A percentile compares a stretch with the other conserved stretches of the same genome.
These are phyloP conservation scores for Articulospora tetracladia DNA, from an alignment of 495 filamentous ascomycete species.

Conservation along the genomic window DNA sequence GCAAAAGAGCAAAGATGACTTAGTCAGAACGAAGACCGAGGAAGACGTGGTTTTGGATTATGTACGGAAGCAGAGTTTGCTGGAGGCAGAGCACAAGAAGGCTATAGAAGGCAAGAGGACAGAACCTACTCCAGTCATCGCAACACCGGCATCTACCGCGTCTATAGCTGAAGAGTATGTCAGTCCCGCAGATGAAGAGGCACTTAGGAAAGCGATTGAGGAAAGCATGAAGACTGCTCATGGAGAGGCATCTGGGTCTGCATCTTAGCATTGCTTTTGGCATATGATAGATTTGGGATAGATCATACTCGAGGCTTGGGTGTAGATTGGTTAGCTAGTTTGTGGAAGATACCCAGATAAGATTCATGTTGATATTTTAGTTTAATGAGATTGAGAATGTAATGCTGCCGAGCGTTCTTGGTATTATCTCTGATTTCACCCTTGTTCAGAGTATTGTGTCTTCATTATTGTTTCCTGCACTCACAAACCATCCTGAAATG, in stretches of 20 bases:
- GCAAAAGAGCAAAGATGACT: slow-evolving; percentile 41
- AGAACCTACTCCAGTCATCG: neutral
- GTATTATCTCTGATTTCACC: neutral
- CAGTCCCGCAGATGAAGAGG: slow-evolving; percentile 37
- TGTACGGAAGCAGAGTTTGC: slow-evolving; percentile 72
- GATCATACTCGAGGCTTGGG: neutral
- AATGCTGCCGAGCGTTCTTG: neutral
- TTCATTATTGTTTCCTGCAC: neutral
- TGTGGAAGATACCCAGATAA: slow-evolving; percentile 4
- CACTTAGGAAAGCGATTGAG: slow-evolving; percentile 40
- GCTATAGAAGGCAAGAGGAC: slow-evolving; percentile 10
- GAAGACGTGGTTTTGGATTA: slow-evolving; percentile 74
- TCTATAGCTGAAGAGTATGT: slow-evolving; percentile 14
- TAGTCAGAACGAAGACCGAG: slow-evolving; percentile 45
- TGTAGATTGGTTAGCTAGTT: neutral
- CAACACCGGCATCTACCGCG: neutral
- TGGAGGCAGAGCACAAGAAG: slow-evolving; percentile 52
- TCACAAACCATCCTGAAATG: neutral
- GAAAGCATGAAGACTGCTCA: slow-evolving; percentile 38
- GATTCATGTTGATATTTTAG: neutral
- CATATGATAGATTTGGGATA: neutral
- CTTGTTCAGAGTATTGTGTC: neutral
- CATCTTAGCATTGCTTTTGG: neutral
- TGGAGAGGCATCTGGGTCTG: neutral
- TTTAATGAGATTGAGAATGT: neutral